Evolutionary conservation across 2,329 filamentous ascomycete genomes (phyloP).

Genomic region (Uncinocarpus reesii): DNA sequence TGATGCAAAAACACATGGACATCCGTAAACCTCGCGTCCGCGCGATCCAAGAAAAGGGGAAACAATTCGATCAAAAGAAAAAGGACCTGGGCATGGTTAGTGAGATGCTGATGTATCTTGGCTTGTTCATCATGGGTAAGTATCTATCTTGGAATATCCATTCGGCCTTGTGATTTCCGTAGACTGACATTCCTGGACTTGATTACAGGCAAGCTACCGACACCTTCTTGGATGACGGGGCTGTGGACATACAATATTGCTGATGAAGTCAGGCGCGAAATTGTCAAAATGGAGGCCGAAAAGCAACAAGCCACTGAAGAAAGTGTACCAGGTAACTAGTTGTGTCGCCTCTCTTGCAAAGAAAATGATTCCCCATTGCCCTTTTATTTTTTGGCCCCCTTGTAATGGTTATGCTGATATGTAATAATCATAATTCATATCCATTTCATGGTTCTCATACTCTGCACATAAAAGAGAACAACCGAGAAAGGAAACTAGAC

Average conservation of each 20-base stretch:
- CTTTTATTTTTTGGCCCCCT: not conserved
- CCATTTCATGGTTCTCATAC: conserved; percentile 10
- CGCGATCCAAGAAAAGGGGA: conserved; percentile 26
- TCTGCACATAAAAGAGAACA: conserved; percentile 1
- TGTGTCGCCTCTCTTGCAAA: no score
- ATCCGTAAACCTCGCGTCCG: conserved; percentile 30
- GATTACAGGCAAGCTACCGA: conserved; percentile 13
- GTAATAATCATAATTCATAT: conserved; percentile 5
- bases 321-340: no score
- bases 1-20: conserved; percentile 26
- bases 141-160: not conserved
- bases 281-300: not conserved
- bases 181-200: not conserved
- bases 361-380: no score
- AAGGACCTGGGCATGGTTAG: conserved; percentile 25
- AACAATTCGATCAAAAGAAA: conserved; percentile 29
- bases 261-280: conserved; percentile 14
- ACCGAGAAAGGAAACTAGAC: not conserved
- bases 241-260: conserved; percentile 15
- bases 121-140: conserved; percentile 30
- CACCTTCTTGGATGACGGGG: conserved; percentile 14
- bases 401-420: not conserved
- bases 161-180: not conserved
- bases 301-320: not conserved
- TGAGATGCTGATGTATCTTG: conserved; percentile 32